Evolutionary conservation across 2,329 filamentous ascomycete species (phyloP).

Genomic region (Penicillium sp.): DNA sequence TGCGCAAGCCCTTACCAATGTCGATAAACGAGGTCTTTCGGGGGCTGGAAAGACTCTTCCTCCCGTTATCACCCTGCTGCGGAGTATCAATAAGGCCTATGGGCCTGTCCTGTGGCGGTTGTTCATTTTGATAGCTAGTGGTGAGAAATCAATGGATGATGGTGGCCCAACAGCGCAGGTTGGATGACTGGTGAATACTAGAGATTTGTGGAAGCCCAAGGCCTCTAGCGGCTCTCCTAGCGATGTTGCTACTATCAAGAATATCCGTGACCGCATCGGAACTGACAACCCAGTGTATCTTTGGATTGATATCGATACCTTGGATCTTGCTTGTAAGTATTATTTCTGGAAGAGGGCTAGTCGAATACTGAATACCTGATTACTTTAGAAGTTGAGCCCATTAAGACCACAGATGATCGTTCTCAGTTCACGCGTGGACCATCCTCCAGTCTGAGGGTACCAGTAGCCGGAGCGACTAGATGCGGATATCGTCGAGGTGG

Average conservation of each 20-base stretch:
- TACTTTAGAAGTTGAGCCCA: too few relatives aligned
- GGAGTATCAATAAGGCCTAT: slow-evolving; percentile 64
- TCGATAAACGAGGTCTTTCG: slow-evolving; percentile 66
- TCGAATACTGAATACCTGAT: too few relatives aligned
- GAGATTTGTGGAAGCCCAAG: slow-evolving; percentile 51
- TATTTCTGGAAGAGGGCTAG: too few relatives aligned
- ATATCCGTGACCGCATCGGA: slow-evolving; percentile 72
- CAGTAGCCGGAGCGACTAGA: too few relatives aligned
- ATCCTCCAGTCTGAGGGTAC: too few relatives aligned
- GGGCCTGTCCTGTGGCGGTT: slow-evolving; percentile 66
- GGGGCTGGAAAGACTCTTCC: slow-evolving; percentile 72
- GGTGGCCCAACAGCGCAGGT: not conserved
- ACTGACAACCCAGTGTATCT: slow-evolving; percentile 75
- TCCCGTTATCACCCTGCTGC: slow-evolving; percentile 61
- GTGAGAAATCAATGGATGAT: slow-evolving; percentile 28
- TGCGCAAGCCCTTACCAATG: slow-evolving; percentile 64
- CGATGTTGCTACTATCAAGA: slow-evolving; percentile 68
- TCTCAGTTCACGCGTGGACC: too few relatives aligned
- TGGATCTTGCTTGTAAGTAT: too few relatives aligned
- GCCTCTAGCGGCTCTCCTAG: slow-evolving; percentile 81
- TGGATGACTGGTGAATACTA: slow-evolving; percentile 57
- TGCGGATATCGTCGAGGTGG: too few relatives aligned
- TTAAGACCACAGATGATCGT: too few relatives aligned
- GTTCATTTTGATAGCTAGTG: slow-evolving; percentile 65
- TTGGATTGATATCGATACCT: slow-evolving; percentile 60